Percentiles rank a stretch among this genome's conserved stretches.
Conservation (phyloP, 495 filamentous ascomycete genomes). For the Letharia lupina region DNA sequence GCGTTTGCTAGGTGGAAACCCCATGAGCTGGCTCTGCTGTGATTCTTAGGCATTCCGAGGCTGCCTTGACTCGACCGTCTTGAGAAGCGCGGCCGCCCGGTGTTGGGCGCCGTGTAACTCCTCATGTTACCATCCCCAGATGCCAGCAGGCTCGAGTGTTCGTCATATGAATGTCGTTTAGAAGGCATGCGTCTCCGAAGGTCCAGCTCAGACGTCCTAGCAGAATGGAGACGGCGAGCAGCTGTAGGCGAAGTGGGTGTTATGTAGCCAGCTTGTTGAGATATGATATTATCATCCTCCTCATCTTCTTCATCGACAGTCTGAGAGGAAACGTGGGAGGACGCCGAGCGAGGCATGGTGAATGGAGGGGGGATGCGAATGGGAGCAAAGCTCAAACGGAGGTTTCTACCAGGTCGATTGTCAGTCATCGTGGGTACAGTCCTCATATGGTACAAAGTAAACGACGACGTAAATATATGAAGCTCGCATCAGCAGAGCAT, state of each 20-base stretch:
- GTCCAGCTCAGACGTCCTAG: conserved; percentile 25
- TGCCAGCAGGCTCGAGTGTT: conserved; percentile 26
- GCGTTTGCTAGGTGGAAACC: conserved; percentile 44
- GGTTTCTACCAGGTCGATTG: conserved; percentile 19
- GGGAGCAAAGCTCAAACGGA: conserved; percentile 16
- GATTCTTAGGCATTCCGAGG: conserved; percentile 49
- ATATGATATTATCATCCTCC: conserved; percentile 21
- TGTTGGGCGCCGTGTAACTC: conserved; percentile 27
- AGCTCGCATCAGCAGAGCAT: conserved; percentile 21
- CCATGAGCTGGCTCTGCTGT: conserved; percentile 59
- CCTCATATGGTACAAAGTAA: conserved; percentile 6
- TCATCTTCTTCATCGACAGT: conserved; percentile 19
- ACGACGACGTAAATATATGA: conserved; percentile 12
- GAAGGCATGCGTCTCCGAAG: conserved; percentile 26
- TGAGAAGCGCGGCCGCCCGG: conserved; percentile 18
- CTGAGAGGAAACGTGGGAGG: conserved; percentile 18
- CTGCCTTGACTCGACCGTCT: conserved; percentile 28
- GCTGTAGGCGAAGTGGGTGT: conserved; percentile 20
- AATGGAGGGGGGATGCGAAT: conserved; percentile 15
- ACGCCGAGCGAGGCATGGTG: conserved; percentile 24
- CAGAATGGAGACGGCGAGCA: conserved; percentile 23
- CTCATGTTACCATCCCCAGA: conserved; percentile 17
- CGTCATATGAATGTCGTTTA: conserved; percentile 22
- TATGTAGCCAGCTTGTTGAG: conserved; percentile 10
- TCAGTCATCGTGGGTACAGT: conserved; percentile 21